Base-by-base conservation (phyloP, 371 early-diverging fungal genomes). In the Dichotomocladium elegans region DNA sequence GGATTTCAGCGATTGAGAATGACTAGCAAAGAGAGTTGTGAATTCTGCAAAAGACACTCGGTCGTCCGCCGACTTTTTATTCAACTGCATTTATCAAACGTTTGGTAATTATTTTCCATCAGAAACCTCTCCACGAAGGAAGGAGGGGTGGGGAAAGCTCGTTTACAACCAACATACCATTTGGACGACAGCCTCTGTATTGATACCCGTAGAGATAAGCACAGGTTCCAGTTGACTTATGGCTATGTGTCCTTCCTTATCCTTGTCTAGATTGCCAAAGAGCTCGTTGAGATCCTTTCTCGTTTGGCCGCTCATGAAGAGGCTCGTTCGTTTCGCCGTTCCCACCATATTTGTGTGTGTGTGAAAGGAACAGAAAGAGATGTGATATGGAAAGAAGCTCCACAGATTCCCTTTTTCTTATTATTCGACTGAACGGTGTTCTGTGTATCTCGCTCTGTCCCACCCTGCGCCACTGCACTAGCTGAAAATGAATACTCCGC, bases 211-310 rank as follows among this genome's bases (percentile, higher is more conserved):
- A 17, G 62, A 61, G n/a, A 37, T 47, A 11, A 73, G 48, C 54
- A 67, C 59, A 21, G 59, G 55, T 30, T 63, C 9, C 11, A 73
- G 41, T 57, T 73, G 70, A 4, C 40, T 22, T 8, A 31, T 30
- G 11, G 70, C 66, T 24, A 69, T 57, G 44, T 57, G 63, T 8
- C 65, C 67, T 51, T 73, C 63, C 17, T 67, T 41, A 41, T 73
- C 67, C 34, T 61, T 63, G 56, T 73, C 73, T 35, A 73, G 69
- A 28, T 61, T 61, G 22, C 52, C 31, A 31, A 69, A 73, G 17
- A 73, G 17, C n/a, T 69, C 70, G 22, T 59, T 24, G 29, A 73
- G 56, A 34, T 73, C 70, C n/a, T 27, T 48, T 33, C 54, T 58
- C 15, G 66, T 73, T 43, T 62, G 58, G 4, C 34, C 49, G 41